Conservation (phyloP, 805 yeast genomes). For the Ogataea siamensis region DNA sequence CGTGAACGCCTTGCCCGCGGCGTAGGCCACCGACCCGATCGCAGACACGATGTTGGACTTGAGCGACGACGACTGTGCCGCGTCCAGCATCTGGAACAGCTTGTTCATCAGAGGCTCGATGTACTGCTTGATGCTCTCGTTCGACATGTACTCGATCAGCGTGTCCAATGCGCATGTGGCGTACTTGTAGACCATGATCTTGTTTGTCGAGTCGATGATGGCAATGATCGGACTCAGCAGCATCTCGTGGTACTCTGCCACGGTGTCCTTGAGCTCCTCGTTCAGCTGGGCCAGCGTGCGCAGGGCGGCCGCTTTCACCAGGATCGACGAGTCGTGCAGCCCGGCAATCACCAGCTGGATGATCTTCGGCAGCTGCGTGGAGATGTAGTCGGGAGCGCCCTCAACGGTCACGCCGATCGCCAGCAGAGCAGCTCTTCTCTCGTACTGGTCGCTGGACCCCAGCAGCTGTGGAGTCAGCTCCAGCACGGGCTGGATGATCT, state of each 20-base stretch:
- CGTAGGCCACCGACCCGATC: slow-evolving; percentile 95
- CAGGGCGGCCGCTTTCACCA: slow-evolving; percentile 84
- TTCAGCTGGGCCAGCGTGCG: slow-evolving; percentile 77
- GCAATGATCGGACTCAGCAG: slow-evolving; percentile 83
- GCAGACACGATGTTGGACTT: slow-evolving; percentile 87
- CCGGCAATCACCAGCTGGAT: slow-evolving; percentile 74
- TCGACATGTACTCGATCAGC: slow-evolving; percentile 84
- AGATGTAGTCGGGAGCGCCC: slow-evolving; percentile 92
- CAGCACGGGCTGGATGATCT: slow-evolving; percentile 78
- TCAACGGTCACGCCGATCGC: slow-evolving; percentile 79
- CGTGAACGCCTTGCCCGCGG: slow-evolving; percentile 82
- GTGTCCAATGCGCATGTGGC: slow-evolving; percentile 93
- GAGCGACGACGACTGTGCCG: slow-evolving; percentile 70
- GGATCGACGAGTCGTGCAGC: slow-evolving; percentile 66
- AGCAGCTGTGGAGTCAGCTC: slow-evolving; percentile 58
- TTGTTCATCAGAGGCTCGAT: slow-evolving; percentile 89
- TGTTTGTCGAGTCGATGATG: slow-evolving; percentile 82
- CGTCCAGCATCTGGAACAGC: slow-evolving; percentile 76
- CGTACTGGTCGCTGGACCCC: slow-evolving; percentile 62
- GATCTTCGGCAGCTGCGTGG: slow-evolving; percentile 70
- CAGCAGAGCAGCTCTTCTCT: slow-evolving; percentile 83
- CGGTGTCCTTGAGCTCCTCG: slow-evolving; percentile 76
- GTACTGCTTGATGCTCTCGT: slow-evolving; percentile 76
- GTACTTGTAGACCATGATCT: slow-evolving; percentile 79
- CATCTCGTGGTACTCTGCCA: slow-evolving; percentile 79